Evolutionary conservation across 176 grass and related monocot genomes (phyloP).

Genomic region (Oryza meridionalis): DNA sequence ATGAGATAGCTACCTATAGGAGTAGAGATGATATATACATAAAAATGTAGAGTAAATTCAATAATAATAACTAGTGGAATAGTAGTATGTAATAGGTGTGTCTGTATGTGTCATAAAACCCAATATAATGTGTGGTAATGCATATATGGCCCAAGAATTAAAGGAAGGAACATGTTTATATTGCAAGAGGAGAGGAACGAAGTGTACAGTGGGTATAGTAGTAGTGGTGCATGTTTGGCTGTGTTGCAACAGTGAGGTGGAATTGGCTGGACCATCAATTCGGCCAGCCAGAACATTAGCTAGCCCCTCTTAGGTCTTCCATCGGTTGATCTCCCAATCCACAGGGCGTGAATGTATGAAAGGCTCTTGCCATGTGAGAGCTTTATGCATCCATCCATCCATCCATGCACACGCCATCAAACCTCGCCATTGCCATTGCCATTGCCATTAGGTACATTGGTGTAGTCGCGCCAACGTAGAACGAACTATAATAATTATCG

Average conservation of each 20-base stretch:
- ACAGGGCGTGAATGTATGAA: slow-evolving; percentile 45
- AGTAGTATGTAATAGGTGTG: neutral
- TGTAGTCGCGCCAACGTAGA: neutral
- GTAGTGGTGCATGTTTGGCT: neutral
- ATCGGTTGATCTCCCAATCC: slow-evolving; percentile 21
- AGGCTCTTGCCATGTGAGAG: slow-evolving; percentile 54
- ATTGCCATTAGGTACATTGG: slow-evolving; percentile 32
- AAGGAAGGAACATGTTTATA: neutral
- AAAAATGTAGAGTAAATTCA: neutral
- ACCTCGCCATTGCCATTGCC: slow-evolving; percentile 1
- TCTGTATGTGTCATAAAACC: neutral
- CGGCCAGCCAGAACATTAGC: slow-evolving; percentile 39
- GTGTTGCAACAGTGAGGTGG: slow-evolving; percentile 30
- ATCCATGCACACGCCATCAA: neutral
- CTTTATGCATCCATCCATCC: slow-evolving; percentile 39
- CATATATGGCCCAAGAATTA: slow-evolving; percentile 10
- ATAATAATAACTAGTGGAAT: neutral
- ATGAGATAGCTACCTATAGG: neutral
- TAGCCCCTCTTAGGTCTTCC: neutral
- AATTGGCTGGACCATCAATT: slow-evolving; percentile 65
- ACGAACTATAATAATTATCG: too few species aligned
- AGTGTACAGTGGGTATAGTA: neutral
- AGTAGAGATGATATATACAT: neutral
- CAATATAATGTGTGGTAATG: neutral
- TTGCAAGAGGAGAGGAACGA: neutral